These are phyloP conservation scores for Colletotrichum gigasporum DNA, from an alignment of 2,329 filamentous ascomycete species.

Conservation along the genomic window DNA sequence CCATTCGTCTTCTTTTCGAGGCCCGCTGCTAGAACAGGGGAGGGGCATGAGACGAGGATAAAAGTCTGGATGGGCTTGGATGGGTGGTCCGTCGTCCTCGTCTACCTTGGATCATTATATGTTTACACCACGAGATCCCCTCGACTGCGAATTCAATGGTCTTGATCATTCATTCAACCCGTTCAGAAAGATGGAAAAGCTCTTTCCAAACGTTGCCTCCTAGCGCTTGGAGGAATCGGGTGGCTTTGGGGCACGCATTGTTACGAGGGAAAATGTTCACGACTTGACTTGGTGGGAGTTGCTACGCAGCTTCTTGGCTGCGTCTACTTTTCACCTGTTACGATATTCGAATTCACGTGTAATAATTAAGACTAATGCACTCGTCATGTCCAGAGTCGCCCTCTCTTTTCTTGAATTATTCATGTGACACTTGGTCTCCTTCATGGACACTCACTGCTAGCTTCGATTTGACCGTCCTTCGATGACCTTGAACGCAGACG, in stretches of 20 bases:
- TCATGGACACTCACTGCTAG: background rate
- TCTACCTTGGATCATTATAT: background rate
- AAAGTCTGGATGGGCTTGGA: conserved; percentile 18
- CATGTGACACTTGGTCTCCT: background rate
- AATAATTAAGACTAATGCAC: conserved; percentile 31
- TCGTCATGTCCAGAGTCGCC: no score
- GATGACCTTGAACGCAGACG: background rate
- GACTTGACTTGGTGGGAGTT: conserved; percentile 3
- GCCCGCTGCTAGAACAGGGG: background rate
- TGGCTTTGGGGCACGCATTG: background rate
- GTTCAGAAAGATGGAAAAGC: no score
- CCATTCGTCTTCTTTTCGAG: conserved; percentile 14
- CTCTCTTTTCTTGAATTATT: no score
- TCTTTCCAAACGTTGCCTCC: no score
- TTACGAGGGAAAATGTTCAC: conserved; percentile 24
- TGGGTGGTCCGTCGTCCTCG: background rate
- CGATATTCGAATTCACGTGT: conserved; percentile 22
- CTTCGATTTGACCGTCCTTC: background rate
- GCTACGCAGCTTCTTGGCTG: background rate
- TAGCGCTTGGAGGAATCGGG: background rate
- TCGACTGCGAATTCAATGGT: conserved; percentile 18
- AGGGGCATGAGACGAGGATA: background rate
- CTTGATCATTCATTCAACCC: background rate
- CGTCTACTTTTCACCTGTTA: background rate
- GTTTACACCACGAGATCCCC: background rate